Evolutionary conservation across 768 basidiomycete species (phyloP), one percentile per base, ranked within the genome.

Genomic region (Lactifluus volemus): DNA sequence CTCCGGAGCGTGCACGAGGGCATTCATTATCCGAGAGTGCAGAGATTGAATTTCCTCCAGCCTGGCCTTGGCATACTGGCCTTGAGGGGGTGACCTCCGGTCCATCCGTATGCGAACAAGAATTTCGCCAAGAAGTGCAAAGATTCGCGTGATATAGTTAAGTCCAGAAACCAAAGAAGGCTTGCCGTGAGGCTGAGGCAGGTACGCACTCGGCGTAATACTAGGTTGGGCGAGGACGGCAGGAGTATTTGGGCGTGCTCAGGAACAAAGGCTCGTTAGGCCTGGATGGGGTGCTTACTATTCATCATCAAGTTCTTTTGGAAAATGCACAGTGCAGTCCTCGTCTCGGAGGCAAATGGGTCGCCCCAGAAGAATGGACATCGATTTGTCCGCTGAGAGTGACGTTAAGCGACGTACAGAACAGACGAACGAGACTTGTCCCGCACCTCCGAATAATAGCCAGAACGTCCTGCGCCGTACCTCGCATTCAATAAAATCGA

Each of bases 251-350:
- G 50, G 41, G 14, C 17, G 10, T 39, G 57, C 42, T 64, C 58
- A 61, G 49, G 63, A 54, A 58, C 53, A 63, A 51, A 60, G 45
- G 49, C 42, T 39, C 2, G 62, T 48, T 45, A 56, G 66, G 62
- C 65, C 65, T 67, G 64, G 61, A 58, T n/a, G 56, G 49, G 12
- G 45, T 58, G 82, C 88, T 68, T 73, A 92, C 89, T 90, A 92
- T 76, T 92, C 89, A 70, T 92, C 89, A 72, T 92, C 89, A 60
- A 92, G 76, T 73, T 92, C 89, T 72, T 86, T 88, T 30, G 90
- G 90, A 74, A 92, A 91, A 70, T 90, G 85, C 2, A 90, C 82
- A 9, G 89, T 91, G 73, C 91, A 93, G 71, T 96, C 92, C 70
- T 94, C 93, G 68, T 93, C 90, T 55, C 89, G 81, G 68, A 94